Percentiles rank a stretch among this genome's conserved stretches.
Conservation (phyloP, 2,329 filamentous ascomycete species). For the Elsinoe batatas region DNA sequence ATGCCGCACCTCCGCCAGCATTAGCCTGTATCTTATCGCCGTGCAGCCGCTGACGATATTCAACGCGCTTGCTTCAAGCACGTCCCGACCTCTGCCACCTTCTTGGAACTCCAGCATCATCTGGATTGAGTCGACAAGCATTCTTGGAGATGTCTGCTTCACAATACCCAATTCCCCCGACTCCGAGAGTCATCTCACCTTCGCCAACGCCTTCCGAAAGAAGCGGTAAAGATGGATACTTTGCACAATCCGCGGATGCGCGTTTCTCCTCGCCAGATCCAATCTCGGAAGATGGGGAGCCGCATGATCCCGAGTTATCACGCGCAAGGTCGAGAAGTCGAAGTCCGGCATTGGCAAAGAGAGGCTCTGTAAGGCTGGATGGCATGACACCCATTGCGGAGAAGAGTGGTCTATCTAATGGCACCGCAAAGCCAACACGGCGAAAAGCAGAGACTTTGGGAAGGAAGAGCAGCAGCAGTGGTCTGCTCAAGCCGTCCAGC, state of each 20-base stretch:
- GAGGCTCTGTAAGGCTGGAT: constrained; percentile 31
- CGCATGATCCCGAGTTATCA: constrained; percentile 35
- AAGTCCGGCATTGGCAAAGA: constrained; percentile 45
- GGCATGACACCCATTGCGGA: constrained; percentile 43
- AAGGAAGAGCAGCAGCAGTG: constrained; percentile 44
- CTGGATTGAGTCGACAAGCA: neutral
- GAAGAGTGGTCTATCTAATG: constrained; percentile 14
- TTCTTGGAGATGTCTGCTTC: constrained; percentile 36
- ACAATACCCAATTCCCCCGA: constrained; percentile 56
- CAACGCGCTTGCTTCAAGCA: constrained; percentile 9
- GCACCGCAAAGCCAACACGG: constrained; percentile 15
- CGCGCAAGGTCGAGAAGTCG: constrained; percentile 61
- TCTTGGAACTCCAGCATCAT: neutral
- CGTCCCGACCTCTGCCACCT: constrained; percentile 7
- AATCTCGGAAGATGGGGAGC: constrained; percentile 48
- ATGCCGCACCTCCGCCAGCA: constrained; percentile 4
- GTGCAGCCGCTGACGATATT: constrained; percentile 5
- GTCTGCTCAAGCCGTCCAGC: constrained; percentile 58
- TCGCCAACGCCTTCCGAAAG: constrained; percentile 63
- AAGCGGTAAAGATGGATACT: constrained; percentile 51
- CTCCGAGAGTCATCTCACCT: constrained; percentile 80
- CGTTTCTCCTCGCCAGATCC: constrained; percentile 48
- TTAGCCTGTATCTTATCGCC: constrained; percentile 4
- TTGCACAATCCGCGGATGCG: constrained; percentile 56
- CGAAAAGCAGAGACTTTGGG: constrained; percentile 33